Percentiles rank a stretch among this genome's conserved stretches.
phyloP scores from a whole-genome alignment of 768 basidiomycete genomes.

The Mycena albidolilacea region DNA sequence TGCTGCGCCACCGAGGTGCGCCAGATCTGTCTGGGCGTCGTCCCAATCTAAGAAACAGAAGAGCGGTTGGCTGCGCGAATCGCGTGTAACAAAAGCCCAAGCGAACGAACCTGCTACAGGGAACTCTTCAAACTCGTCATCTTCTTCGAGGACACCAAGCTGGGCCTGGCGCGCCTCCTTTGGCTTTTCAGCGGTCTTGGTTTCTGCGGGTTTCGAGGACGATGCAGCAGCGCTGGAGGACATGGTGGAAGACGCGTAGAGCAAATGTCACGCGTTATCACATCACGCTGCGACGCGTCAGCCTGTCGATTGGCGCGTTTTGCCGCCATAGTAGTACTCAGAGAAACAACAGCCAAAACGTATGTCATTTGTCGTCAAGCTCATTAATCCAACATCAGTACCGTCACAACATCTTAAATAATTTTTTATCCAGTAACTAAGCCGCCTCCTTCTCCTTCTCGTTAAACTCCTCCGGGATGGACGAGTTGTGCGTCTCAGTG shows the following conservation, averaged over 20 bases:
- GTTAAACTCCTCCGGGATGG: conserved; percentile 31
- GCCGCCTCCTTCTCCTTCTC: conserved; percentile 32
- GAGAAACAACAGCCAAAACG: background rate
- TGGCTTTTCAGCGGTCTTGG: conserved; percentile 56
- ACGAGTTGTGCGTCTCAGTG: conserved; percentile 4
- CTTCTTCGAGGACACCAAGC: conserved; percentile 94
- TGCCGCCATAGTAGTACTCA: too few relatives aligned
- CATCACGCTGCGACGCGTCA: conserved; percentile 22
- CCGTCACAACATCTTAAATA: background rate
- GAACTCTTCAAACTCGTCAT: conserved; percentile 98
- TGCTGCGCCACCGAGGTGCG: conserved; percentile 80
- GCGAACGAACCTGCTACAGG: conserved; percentile 81
- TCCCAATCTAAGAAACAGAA: conserved; percentile 79
- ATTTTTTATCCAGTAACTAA: background rate
- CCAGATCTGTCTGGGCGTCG: conserved; percentile 86
- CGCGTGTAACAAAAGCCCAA: conserved; percentile 4
- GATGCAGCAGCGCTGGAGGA: conserved; percentile 58
- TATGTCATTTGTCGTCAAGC: background rate
- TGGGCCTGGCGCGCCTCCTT: conserved; percentile 70
- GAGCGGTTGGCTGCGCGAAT: conserved; percentile 11
- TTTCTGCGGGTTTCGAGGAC: conserved; percentile 63
- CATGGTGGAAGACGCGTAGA: conserved; percentile 44
- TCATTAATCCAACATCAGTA: conserved; percentile 20
- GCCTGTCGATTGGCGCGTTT: too few relatives aligned
- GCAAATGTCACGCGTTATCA: conserved; percentile 11